phyloP scores from a whole-genome alignment of 495 filamentous ascomycete genomes.

The Aspergillus asperescens region DNA sequence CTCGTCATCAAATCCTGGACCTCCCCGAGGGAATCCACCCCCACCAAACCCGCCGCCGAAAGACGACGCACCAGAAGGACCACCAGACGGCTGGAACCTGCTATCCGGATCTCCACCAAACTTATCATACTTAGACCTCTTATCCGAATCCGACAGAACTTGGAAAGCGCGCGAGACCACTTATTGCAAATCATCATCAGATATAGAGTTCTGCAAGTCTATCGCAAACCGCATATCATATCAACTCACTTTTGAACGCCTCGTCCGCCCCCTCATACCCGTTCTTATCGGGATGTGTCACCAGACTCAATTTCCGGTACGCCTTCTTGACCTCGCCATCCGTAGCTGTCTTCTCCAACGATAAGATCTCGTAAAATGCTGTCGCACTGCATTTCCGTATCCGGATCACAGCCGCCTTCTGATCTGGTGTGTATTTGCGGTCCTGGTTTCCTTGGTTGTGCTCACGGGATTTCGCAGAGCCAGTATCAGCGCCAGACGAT shows the following conservation, averaged over 20 bases:
- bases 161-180: slow-evolving; percentile 93
- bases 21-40: slow-evolving; percentile 49
- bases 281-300: slow-evolving; percentile 98
- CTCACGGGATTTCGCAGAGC: slow-evolving; percentile 63
- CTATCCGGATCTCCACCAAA: slow-evolving; percentile 90
- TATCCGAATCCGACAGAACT: slow-evolving; percentile 87
- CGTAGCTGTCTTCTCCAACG: slow-evolving; percentile 62
- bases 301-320: slow-evolving; percentile 83
- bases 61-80: slow-evolving; percentile 42
- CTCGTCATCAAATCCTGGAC: slow-evolving; percentile 74
- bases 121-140: slow-evolving; percentile 78
- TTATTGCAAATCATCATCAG: slow-evolving; percentile 21
- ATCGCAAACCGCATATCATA: background rate
- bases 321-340: slow-evolving; percentile 95
- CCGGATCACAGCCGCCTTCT: slow-evolving; percentile 82
- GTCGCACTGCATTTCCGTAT: slow-evolving; percentile 78
- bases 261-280: slow-evolving; percentile 95
- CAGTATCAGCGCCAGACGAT: slow-evolving; percentile 64
- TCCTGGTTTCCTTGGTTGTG: slow-evolving; percentile 95
- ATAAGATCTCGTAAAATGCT: slow-evolving; percentile 92
- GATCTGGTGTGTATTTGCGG: slow-evolving; percentile 80
- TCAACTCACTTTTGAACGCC: slow-evolving; percentile 78
- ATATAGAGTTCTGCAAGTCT: background rate
- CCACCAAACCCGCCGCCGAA: slow-evolving; percentile 73
- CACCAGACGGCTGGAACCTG: slow-evolving; percentile 60